Conservation (phyloP, 2,329 filamentous ascomycete genomes). For the Botrytis squamosa region DNA sequence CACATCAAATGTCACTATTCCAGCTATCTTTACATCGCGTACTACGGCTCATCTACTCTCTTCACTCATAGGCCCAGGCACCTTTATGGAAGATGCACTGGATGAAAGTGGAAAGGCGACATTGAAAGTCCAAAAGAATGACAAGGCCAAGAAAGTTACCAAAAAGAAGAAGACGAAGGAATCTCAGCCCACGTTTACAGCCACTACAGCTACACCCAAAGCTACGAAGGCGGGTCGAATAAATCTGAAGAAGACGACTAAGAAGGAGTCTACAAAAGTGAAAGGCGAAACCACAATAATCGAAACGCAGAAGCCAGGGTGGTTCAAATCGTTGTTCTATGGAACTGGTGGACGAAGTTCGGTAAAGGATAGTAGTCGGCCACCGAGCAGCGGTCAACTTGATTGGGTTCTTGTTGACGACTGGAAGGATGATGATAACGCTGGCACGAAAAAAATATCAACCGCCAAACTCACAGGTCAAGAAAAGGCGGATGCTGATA, state of each 20-base stretch:
- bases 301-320: slow-evolving; percentile 39
- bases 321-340: slow-evolving; percentile 48
- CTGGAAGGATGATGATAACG: slow-evolving; percentile 57
- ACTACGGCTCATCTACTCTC: slow-evolving; percentile 93
- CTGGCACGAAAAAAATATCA: slow-evolving; percentile 39
- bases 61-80: slow-evolving; percentile 74
- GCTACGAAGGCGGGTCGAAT: slow-evolving; percentile 35
- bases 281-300: slow-evolving; percentile 28
- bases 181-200: slow-evolving; percentile 34
- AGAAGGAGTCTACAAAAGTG: slow-evolving; percentile 33
- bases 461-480: slow-evolving; percentile 43
- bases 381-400: slow-evolving; percentile 70
- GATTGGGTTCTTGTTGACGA: slow-evolving; percentile 72
- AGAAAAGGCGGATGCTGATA: slow-evolving; percentile 38
- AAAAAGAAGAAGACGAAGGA: slow-evolving; percentile 34
- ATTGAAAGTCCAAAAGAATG: slow-evolving; percentile 51
- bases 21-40: slow-evolving; percentile 89
- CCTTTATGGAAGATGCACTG: slow-evolving; percentile 58
- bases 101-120: slow-evolving; percentile 59
- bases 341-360: slow-evolving; percentile 39
- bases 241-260: slow-evolving; percentile 35
- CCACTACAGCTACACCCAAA: slow-evolving; percentile 34
- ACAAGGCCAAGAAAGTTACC: slow-evolving; percentile 30
- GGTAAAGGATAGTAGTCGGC: slow-evolving; percentile 55
- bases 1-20: slow-evolving; percentile 91